Evolutionary conservation across 495 filamentous ascomycete species (phyloP), one percentile per base, ranked within the genome.

Genomic region (Trichoderma asperelloides): DNA sequence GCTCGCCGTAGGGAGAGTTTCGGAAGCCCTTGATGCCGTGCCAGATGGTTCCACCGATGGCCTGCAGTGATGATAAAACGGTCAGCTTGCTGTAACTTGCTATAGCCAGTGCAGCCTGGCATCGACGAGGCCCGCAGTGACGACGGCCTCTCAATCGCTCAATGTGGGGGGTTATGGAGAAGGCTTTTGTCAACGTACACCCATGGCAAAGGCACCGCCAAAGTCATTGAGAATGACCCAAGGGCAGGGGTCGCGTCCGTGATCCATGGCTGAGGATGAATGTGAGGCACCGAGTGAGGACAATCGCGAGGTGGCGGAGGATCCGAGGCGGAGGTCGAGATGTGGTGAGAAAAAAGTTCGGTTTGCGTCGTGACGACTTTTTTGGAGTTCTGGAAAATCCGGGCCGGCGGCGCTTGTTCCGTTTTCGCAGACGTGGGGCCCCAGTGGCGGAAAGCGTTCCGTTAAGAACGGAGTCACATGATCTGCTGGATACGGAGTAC

Each of bases 161-260:
- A 60, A 60, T 28, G 55, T 60, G 55, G 55, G 65, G 64, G 16
- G 40, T 21, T 16, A 43, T 23, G 45, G 40, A 37, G 65, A 25
- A 37, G 45, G 65, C 25, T 60, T 60, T 33, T 28, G 33, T 37
- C 13, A 23, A 86, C 90, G 66, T 89, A 96, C 92, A 68, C 94
- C 94, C 94, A 98, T 98, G 73, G 86, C 88, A 75, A 98, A 98
- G 64, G 95, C 96, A 77, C 95, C 95, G 70, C 95, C 95, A 71
- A 97, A 97, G 76, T 98, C 95, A 76, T 90, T 96, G 68, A 98
- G 84, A 67, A 93, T 88, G 71, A 98, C 94, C 91, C 91, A 97
- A 47, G 96, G 95, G 76, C 95, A 97, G 65, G 94, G 94, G 78
- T 96, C 80, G 85, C 95, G 86, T 71, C 86, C 79, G 80, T 97